Evolutionary conservation across 2,329 filamentous ascomycete genomes (phyloP).

Genomic region (Botryotinia calthae): DNA sequence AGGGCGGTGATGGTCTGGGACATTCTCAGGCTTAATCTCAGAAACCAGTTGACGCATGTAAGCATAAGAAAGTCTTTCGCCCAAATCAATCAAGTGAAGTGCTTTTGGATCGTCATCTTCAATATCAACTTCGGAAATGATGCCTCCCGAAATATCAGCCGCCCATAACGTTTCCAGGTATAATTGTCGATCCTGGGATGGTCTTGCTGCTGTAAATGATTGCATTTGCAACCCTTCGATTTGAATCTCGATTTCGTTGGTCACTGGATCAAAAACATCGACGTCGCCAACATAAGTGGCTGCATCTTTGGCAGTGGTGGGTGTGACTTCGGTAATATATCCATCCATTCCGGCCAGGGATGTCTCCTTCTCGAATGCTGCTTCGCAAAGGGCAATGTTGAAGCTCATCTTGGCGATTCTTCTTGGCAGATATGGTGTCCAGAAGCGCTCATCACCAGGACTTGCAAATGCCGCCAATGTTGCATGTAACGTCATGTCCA

Average conservation of each 20-base stretch:
- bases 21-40: slow-evolving; percentile 1
- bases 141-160: slow-evolving; percentile 25
- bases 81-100: slow-evolving; percentile 19
- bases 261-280: slow-evolving; percentile 7
- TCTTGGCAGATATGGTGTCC: slow-evolving; percentile 30
- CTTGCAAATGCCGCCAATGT: slow-evolving; percentile 39
- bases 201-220: slow-evolving; percentile 27
- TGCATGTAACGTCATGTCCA: slow-evolving; percentile 56
- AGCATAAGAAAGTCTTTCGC: slow-evolving; percentile 20
- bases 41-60: slow-evolving; percentile 15
- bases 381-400: slow-evolving; percentile 26
- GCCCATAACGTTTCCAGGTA: slow-evolving; percentile 29
- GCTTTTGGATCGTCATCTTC: slow-evolving; percentile 24
- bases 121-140: slow-evolving; percentile 19
- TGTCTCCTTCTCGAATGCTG: slow-evolving; percentile 12
- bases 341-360: slow-evolving; percentile 12
- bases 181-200: slow-evolving; percentile 28
- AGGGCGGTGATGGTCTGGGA: slow-evolving; percentile 15
- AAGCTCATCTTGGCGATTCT: slow-evolving; percentile 27
- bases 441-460: slow-evolving; percentile 29
- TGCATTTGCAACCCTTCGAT: slow-evolving; percentile 28
- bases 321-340: slow-evolving; percentile 16
- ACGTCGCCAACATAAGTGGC: slow-evolving; percentile 11
- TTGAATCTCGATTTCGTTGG: slow-evolving; percentile 27
- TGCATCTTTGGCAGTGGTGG: slow-evolving; percentile 4